phyloP scores from a whole-genome alignment of 2,329 filamentous ascomycete genomes.

The Aspergillus unguis region DNA sequence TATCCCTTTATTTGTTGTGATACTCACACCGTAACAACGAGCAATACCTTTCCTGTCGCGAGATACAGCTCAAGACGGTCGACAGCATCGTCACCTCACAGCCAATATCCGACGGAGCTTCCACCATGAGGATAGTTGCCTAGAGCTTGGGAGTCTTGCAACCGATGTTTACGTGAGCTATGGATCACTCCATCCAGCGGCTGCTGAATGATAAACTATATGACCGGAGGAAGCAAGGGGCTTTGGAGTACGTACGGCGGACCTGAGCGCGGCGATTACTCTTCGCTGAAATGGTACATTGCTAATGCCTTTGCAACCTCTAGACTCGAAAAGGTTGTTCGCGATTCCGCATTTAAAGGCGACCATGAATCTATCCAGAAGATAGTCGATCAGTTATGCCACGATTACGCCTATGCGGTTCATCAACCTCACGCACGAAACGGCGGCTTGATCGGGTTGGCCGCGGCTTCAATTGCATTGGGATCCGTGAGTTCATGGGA shows the following conservation, averaged over 20 bases:
- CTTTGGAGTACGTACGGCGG: slow-evolving; percentile 72
- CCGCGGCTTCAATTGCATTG: slow-evolving; percentile 91
- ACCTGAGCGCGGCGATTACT: neutral
- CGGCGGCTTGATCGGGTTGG: slow-evolving; percentile 90
- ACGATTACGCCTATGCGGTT: slow-evolving; percentile 95
- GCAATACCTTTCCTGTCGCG: neutral
- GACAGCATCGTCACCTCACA: slow-evolving; percentile 12
- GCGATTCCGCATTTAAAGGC: slow-evolving; percentile 71
- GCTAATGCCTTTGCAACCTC: slow-evolving; percentile 9
- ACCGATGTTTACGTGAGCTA: slow-evolving; percentile 41
- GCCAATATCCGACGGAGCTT: slow-evolving; percentile 10
- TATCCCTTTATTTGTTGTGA: slow-evolving; percentile 3
- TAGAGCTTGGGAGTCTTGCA: slow-evolving; percentile 22
- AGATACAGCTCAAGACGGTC: slow-evolving; percentile 5
- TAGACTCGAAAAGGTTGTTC: slow-evolving; percentile 86
- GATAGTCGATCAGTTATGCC: slow-evolving; percentile 93
- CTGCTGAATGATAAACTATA: slow-evolving; percentile 97
- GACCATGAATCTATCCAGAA: slow-evolving; percentile 78
- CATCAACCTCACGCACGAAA: slow-evolving; percentile 96
- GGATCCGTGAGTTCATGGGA: slow-evolving; percentile 67
- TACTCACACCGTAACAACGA: neutral
- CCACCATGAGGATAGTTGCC: slow-evolving; percentile 27
- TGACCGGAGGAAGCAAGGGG: slow-evolving; percentile 94
- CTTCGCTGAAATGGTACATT: neutral
- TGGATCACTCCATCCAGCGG: slow-evolving; percentile 88